These are phyloP conservation scores for Nephelium lappaceum DNA, from an alignment of 345 rosid species.

Conservation along the genomic window DNA sequence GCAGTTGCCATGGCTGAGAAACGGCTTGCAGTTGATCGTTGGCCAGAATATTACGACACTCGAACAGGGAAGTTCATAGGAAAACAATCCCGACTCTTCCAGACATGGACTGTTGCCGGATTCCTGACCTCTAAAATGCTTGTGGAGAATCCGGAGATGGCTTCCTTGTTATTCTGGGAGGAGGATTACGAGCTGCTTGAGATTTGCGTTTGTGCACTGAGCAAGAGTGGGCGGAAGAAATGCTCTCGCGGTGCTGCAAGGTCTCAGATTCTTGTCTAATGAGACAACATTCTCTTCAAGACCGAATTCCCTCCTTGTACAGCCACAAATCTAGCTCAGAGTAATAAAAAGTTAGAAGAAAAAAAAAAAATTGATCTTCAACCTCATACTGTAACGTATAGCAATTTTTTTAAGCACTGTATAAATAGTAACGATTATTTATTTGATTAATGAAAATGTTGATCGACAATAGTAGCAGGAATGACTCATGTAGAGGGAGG, in stretches of 20 bases:
- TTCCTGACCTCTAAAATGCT: conserved; percentile 82
- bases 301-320: conserved; percentile 31
- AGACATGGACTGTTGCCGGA: conserved; percentile 96
- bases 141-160: conserved; percentile 78
- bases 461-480: not conserved
- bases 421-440: conserved; percentile 1
- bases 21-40: conserved; percentile 66
- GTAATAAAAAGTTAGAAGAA: conserved; percentile 7
- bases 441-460: conserved; percentile 10
- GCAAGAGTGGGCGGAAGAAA: conserved; percentile 77
- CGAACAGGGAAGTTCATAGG: conserved; percentile 87
- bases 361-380: conserved; percentile 8
- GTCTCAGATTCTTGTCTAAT: conserved; percentile 85
- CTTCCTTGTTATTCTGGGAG: conserved; percentile 80
- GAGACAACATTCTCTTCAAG: conserved; percentile 8
- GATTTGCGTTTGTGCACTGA: conserved; percentile 82
- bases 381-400: conserved; percentile 3
- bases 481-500: conserved; percentile 9
- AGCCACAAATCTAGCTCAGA: conserved; percentile 29
- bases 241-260: conserved; percentile 91
- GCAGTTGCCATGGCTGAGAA: conserved; percentile 82
- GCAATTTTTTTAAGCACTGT: not conserved
- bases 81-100: conserved; percentile 83
- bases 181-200: conserved; percentile 95
- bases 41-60: conserved; percentile 97